Evolutionary conservation across 176 grass and related monocot species (phyloP), one percentile per base, ranked within the genome.

Genomic region (Alloteropsis semialata): DNA sequence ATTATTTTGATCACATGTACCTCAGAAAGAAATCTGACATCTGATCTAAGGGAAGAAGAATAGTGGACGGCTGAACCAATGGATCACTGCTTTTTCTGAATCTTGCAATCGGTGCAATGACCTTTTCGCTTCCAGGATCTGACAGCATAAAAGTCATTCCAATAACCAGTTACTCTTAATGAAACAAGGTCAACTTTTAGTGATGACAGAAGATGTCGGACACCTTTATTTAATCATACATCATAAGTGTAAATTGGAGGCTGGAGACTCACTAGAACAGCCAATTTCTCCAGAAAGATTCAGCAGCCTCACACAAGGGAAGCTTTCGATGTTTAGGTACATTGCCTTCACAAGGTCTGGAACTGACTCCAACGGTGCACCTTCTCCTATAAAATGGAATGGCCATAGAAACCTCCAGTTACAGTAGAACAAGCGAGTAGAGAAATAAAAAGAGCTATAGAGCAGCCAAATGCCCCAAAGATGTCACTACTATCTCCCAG

Each of bases 321-420:
- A 98, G 76, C 91, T 98, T 76, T 98, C 80, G 64, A 98, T 79
- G 75, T 90, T 88, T 45, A 85, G 25, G 73, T 95, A 95, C 96
- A 98, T 95, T 72, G 87, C 91, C 76, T 88, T 98, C 82, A 95
- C 89, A 71, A 98, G 92, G 89, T 98, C 96, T 25, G 96, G 96
- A 90, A 98, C 91, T 70, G 96, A 95, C 59, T 93, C 93, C 87
- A 98, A 68, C 11, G 82, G 71, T 17, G 80, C 77, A 70, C 30
- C 75, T 76, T 78, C 79, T 90, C 87, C 95, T 95, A 50, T 24
- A 70, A 84, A 84, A 78, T 34, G 54, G 28, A 75, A 80, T 39
- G 56, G 54, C 4, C 54, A 64, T n/a, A 77, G 19, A 16, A 82
- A 56, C 10, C 13, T 72, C 65, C 45, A 60, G 76, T 65, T 70